Percentiles rank a stretch among this genome's conserved stretches.
phyloP scores from a whole-genome alignment of 2,329 filamentous ascomycete genomes.

The Aspergillus arachidicola region DNA sequence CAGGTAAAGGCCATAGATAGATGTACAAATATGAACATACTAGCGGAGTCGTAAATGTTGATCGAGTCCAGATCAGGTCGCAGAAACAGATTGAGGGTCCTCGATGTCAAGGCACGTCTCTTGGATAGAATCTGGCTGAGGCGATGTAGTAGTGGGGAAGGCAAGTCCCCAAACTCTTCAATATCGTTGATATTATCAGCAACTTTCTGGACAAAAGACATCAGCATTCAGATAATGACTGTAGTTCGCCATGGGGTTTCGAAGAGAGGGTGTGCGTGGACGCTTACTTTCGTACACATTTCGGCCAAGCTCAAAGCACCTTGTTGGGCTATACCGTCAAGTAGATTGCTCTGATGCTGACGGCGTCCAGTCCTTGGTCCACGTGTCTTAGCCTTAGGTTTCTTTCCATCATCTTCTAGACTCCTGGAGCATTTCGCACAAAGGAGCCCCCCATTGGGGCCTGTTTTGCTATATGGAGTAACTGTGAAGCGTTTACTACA shows the following conservation, averaged over 20 bases:
- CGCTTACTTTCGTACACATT: conserved; percentile 58
- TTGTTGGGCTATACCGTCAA: conserved; percentile 66
- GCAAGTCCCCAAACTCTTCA: conserved; percentile 66
- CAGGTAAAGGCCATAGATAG: not conserved
- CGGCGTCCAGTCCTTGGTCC: conserved; percentile 65
- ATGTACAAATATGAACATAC: conserved; percentile 28
- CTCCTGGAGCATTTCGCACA: conserved; percentile 81
- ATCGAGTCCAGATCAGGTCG: conserved; percentile 58
- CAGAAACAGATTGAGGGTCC: conserved; percentile 50
- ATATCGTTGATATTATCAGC: conserved; percentile 65
- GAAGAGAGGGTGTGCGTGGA: not conserved
- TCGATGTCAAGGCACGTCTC: conserved; percentile 58
- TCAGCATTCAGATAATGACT: conserved; percentile 21
- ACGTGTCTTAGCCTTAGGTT: conserved; percentile 55
- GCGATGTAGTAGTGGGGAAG: conserved; percentile 57
- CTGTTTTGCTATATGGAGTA: conserved; percentile 81
- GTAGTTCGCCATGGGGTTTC: not conserved
- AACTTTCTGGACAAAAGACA: conserved; percentile 49
- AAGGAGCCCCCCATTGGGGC: conserved; percentile 81
- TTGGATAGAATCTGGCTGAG: conserved; percentile 67
- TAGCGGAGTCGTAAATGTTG: conserved; percentile 63
- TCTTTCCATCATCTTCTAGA: conserved; percentile 66
- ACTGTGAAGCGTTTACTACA: conserved; percentile 91
- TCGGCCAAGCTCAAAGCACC: conserved; percentile 52
- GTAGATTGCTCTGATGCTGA: conserved; percentile 77